Evolutionary conservation across 1,139 yeast genomes (phyloP), one percentile per base, ranked within the genome.

Genomic region (Candida mesenterica): DNA sequence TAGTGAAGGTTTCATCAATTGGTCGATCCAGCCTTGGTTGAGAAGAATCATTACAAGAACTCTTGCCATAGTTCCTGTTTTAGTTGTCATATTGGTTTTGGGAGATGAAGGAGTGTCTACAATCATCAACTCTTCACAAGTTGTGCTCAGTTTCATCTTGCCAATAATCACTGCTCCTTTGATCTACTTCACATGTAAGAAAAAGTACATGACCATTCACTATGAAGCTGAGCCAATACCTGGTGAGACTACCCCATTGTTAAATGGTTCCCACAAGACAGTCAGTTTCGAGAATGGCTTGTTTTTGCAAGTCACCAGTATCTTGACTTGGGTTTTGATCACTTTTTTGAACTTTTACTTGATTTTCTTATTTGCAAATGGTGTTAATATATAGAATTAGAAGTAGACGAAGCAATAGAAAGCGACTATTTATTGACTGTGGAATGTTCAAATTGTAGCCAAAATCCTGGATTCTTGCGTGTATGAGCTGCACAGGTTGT

Each of bases 101-200:
- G 95, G 95, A 3, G 68, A 76, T 48, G 61, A 62, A 33, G 95
- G 94, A 0, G 62, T 86, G 27, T 65, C 78, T 10, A 60, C 61
- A 19, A 85, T 88, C 1, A 67, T 83, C 50, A 85, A 85, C 51
- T 82, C 85, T 9, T 78, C 89, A 1, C 95, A 86, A 57, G 88
- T 86, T 22, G 79, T 83, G 1, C 63, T 86, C 32, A 82, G 92
- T 2, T 71, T 85, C 35, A 65, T 84, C 32, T 65, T 86, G 40
- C 94, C 95, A 3, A 77, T 85, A 41, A 63, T 86, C 28, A 78
- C 86, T 10, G 89, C 90, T 2, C 95, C 95, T 4, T 65, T 86
- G 55, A 77, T 86, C 34, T 85, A 78, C 53, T 79, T 86, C 55
- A 85, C 95, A 1, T 77, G 85, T 43, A 68, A 65, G 27, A 78